phyloP scores from a whole-genome alignment of 192 early-diverging fungal species.

The Podila horticola region DNA sequence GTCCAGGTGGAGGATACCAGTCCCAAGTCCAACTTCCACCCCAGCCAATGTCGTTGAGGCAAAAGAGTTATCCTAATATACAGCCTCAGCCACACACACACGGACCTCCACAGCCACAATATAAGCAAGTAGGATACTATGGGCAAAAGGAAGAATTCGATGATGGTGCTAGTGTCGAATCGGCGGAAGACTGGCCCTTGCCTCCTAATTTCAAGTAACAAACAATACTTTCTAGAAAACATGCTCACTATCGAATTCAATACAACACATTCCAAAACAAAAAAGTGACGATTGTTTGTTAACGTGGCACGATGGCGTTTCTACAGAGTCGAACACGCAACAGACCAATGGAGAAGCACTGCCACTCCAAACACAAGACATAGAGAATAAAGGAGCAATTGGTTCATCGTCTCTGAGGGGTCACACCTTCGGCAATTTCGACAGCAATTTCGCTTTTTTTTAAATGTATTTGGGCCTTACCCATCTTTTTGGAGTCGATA shows the following conservation, averaged over 20 bases:
- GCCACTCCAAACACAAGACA: no score
- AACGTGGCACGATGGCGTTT: no score
- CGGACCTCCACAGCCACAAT: background rate
- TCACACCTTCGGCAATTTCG: no score
- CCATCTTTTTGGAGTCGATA: no score
- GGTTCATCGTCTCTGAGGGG: no score
- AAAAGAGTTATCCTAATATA: background rate
- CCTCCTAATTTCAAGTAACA: slow-evolving; percentile 32
- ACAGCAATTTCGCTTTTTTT: no score
- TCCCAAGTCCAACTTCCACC: background rate
- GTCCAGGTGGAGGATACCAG: slow-evolving; percentile 35
- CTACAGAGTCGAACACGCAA: no score
- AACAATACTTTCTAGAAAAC: background rate
- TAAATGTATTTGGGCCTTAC: no score
- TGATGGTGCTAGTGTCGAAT: slow-evolving; percentile 17
- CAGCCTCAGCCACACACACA: background rate
- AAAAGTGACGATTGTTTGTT: no score
- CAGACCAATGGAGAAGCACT: no score
- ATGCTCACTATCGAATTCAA: background rate
- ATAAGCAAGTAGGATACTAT: background rate
- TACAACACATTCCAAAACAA: background rate
- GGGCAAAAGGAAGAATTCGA: slow-evolving; percentile 1
- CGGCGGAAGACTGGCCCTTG: slow-evolving; percentile 28
- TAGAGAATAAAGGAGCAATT: no score
- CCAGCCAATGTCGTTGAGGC: background rate